These are phyloP conservation scores for Apophysomyces trapeziformis DNA, from an alignment of 371 early-diverging fungal genomes.

Conservation along the genomic window DNA sequence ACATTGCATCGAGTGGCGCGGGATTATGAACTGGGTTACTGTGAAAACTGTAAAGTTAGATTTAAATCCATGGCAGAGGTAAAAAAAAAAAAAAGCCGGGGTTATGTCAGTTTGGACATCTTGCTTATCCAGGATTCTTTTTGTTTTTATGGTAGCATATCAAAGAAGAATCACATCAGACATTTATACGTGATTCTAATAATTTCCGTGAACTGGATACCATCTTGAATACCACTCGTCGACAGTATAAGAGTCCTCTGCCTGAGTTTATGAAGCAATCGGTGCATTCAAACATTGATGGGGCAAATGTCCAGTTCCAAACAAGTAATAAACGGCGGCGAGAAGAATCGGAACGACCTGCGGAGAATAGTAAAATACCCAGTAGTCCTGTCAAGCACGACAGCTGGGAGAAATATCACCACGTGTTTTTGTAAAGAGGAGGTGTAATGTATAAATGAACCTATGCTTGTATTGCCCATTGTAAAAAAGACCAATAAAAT, in stretches of 20 bases:
- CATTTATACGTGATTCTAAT: conserved; percentile 36
- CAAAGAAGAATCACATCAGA: conserved; percentile 35
- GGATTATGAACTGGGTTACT: conserved; percentile 31
- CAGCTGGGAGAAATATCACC: conserved; percentile 1
- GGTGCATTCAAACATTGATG: conserved; percentile 31
- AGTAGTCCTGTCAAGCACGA: background rate
- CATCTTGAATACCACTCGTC: conserved; percentile 30
- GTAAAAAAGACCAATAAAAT: no score
- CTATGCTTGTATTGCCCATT: no score
- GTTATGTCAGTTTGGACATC: background rate
- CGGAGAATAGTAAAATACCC: background rate
- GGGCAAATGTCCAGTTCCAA: conserved; percentile 29
- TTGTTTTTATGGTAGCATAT: conserved; percentile 30
- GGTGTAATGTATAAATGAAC: background rate
- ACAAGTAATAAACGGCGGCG: conserved; percentile 13
- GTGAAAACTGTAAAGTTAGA: conserved; percentile 45
- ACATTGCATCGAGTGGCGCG: conserved; percentile 3
- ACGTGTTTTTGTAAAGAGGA: conserved; percentile 5
- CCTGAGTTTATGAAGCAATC: conserved; percentile 19
- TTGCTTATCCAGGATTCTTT: background rate
- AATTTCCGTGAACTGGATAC: conserved; percentile 42
- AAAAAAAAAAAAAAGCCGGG: conserved; percentile 8
- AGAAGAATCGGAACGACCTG: background rate
- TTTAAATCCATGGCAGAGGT: conserved; percentile 37
- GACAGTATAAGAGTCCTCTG: conserved; percentile 28